Conservation (phyloP, 2,329 filamentous ascomycete species). For the Helotiales sp. region DNA sequence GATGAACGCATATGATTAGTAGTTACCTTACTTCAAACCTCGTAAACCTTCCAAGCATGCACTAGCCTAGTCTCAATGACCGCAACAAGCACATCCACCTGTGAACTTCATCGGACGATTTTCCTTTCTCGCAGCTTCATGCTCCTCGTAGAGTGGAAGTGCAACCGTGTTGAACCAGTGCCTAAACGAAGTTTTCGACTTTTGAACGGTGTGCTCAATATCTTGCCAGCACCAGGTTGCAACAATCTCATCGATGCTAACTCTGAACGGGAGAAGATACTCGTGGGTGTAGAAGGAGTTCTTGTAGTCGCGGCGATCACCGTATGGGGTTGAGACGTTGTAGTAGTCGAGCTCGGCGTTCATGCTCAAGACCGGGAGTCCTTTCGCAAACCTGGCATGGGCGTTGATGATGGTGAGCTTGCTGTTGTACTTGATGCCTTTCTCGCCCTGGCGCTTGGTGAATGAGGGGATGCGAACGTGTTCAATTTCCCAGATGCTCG, state of each 20-base stretch:
- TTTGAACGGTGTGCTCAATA: background rate
- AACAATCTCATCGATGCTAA: background rate
- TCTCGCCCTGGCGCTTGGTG: background rate
- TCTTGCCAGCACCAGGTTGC: slow-evolving; percentile 3
- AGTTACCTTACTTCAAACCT: background rate
- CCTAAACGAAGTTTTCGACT: background rate
- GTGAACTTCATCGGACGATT: background rate
- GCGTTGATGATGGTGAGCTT: slow-evolving; percentile 9
- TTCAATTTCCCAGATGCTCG: background rate
- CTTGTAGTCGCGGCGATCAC: background rate
- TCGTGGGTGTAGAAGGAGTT: background rate
- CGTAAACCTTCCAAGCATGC: background rate
- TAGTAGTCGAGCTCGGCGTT: background rate
- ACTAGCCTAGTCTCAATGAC: background rate
- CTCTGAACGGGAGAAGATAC: background rate
- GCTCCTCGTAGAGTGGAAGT: background rate
- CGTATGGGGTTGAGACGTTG: background rate
- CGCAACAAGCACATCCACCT: background rate
- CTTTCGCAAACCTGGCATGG: background rate
- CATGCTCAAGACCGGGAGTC: background rate
- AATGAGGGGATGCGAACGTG: background rate
- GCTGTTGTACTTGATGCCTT: background rate
- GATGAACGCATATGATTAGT: too few species aligned
- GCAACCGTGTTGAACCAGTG: background rate
- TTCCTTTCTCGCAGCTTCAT: slow-evolving; percentile 6